phyloP scores from a whole-genome alignment of 2,329 filamentous ascomycete genomes.

The Alternaria consortialis region DNA sequence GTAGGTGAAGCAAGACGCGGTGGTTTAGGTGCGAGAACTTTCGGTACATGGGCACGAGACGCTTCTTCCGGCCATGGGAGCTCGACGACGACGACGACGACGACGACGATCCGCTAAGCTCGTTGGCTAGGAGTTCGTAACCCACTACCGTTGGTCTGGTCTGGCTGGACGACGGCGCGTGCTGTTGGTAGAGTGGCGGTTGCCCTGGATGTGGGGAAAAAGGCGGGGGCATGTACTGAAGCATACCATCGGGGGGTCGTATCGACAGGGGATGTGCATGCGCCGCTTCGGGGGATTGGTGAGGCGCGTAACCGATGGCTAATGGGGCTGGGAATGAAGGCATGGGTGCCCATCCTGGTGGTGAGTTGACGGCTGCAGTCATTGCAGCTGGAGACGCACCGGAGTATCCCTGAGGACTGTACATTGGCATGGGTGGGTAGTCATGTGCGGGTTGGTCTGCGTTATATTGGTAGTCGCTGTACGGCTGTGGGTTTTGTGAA shows the following conservation, averaged over 20 bases:
- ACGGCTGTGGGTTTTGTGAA: constrained; percentile 48
- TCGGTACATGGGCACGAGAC: constrained; percentile 73
- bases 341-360: constrained; percentile 34
- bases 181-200: constrained; percentile 38
- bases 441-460: constrained; percentile 35
- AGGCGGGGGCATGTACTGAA: constrained; percentile 27
- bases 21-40: constrained; percentile 85
- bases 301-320: constrained; percentile 37
- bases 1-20: constrained; percentile 80
- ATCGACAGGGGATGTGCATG: constrained; percentile 35
- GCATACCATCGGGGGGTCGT: constrained; percentile 25
- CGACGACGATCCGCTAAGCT: constrained; percentile 42
- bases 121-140: constrained; percentile 51
- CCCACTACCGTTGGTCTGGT: constrained; percentile 45
- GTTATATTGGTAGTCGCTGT: constrained; percentile 41
- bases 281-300: constrained; percentile 32
- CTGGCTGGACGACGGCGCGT: constrained; percentile 33
- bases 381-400: constrained; percentile 35
- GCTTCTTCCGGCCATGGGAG: constrained; percentile 17
- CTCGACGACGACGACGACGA: constrained; percentile 32
- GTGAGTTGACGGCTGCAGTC: constrained; percentile 28
- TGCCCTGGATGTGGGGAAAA: constrained; percentile 35
- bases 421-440: constrained; percentile 39
- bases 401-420: constrained; percentile 38
- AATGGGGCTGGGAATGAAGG: constrained; percentile 35